Percentiles rank a stretch among this genome's conserved stretches.
These are phyloP conservation scores for Globisporangium irregulare DNA, from an alignment of 352 stramenopile species.

Conservation along the genomic window DNA sequence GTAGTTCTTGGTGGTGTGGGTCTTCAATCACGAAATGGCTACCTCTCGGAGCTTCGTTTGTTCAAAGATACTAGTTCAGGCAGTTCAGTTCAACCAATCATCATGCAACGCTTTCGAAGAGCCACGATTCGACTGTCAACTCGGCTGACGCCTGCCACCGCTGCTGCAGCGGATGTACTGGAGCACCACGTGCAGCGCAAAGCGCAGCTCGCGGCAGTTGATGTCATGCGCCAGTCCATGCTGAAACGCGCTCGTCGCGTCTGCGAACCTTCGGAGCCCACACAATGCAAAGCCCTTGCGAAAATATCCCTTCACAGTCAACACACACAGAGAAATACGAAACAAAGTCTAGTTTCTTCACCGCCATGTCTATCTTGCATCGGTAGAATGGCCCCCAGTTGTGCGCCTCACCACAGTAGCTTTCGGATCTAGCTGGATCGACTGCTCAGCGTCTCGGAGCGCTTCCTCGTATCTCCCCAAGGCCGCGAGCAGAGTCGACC, in stretches of 20 bases:
- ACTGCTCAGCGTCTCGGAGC: slow-evolving; percentile 50
- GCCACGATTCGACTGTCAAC: background rate
- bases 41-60: background rate
- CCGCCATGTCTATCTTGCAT: background rate
- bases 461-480: slow-evolving; percentile 44
- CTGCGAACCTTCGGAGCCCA: slow-evolving; percentile 40
- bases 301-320: slow-evolving; percentile 52
- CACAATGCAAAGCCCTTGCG: slow-evolving; percentile 65
- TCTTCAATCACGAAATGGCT: background rate
- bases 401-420: slow-evolving; percentile 36
- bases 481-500: slow-evolving; percentile 58
- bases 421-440: slow-evolving; percentile 44
- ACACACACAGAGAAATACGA: background rate
- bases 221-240: slow-evolving; percentile 62
- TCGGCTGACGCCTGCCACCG: background rate
- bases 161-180: slow-evolving; percentile 17
- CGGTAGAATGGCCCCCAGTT: too few species aligned
- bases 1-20: background rate
- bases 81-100: background rate
- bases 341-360: background rate
- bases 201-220: slow-evolving; percentile 49
- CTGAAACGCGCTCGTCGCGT: slow-evolving; percentile 60
- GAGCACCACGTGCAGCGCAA: slow-evolving; percentile 53
- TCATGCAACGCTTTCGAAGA: background rate
- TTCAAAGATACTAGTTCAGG: background rate